Evolutionary conservation across 441 rosid species (phyloP), one percentile per base, ranked within the genome.

Genomic region (Brassica hybrid): DNA sequence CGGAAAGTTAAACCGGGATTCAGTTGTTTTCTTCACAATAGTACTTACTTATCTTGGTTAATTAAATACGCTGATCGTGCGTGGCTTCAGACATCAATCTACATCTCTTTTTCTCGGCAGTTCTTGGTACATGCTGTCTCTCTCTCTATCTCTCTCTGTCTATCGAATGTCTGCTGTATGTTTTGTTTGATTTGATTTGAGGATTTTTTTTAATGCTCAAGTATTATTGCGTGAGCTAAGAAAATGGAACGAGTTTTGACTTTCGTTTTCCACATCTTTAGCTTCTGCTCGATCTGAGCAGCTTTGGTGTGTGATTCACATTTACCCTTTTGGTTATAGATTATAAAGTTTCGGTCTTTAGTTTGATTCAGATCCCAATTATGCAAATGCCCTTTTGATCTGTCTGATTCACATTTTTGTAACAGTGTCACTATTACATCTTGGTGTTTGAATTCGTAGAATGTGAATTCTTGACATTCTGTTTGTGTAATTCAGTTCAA

Each of bases 1-100:
- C 61, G 81, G 77, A n/a, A 73, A 32, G 70, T 25, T 27, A 73
- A 73, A 78, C 78, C 71, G 64, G 3, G 48, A 36, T 62, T 5
- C 21, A 43, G 38, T 7, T 54, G 17, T 50, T 50, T 50, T 48
- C 7, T n/a, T 13, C 17, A 13, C 17, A 41, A 48, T 3, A 38
- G n/a, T n/a, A n/a, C n/a, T 1, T 43, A 17, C 3, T 56, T 27
- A 8, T 58, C 4, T 54, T 56, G 14, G 69, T 38, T 50, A 41
- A 54, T 17, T 17, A 54, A 54, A 54, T 16, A 54, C 4, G 59
- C 59, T 16, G 59, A 6, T 54, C 59, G 59, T 54, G 59, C 21
- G 12, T 54, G 11, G 59, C 21, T 54, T 54, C 59, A 54, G 59
- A 54, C 71, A 79, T 3, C 60, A 21, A 8, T 41, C 71, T 73